Conservation (phyloP, 2,329 filamentous ascomycete genomes). For the Fusarium sterilihyphosum region DNA sequence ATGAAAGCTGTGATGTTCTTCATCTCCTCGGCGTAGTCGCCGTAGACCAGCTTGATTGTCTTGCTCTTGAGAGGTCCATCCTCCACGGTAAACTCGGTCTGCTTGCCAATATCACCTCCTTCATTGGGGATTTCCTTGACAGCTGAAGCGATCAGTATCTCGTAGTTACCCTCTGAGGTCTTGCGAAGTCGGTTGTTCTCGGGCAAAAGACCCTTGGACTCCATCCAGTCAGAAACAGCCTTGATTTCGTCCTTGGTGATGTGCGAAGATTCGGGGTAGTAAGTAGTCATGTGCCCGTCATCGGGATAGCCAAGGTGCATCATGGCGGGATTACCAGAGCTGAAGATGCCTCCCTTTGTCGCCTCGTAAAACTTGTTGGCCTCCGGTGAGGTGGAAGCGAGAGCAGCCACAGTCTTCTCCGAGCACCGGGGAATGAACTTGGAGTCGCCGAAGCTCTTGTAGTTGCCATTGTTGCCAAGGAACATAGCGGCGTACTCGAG, state of each 20-base stretch:
- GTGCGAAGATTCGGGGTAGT: conserved; percentile 79
- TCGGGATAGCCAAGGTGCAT: conserved; percentile 82
- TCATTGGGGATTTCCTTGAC: conserved; percentile 65
- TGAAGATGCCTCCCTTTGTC: conserved; percentile 78
- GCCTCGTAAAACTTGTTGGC: conserved; percentile 72
- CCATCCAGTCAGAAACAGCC: conserved; percentile 77
- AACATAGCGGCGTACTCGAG: conserved; percentile 83
- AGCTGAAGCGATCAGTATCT: conserved; percentile 79
- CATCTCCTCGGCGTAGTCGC: conserved; percentile 80
- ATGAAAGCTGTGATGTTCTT: conserved; percentile 72
- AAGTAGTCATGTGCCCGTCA: conserved; percentile 80
- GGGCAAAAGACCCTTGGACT: conserved; percentile 73
- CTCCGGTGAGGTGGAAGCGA: conserved; percentile 69
- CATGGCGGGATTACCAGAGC: conserved; percentile 68
- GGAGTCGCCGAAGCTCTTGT: conserved; percentile 86
- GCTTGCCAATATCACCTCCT: conserved; percentile 75
- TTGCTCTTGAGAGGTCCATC: conserved; percentile 71
- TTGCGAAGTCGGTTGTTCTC: conserved; percentile 84
- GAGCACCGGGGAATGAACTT: conserved; percentile 82
- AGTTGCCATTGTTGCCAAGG: conserved; percentile 83
- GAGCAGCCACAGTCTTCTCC: conserved; percentile 69
- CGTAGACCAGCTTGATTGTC: conserved; percentile 76
- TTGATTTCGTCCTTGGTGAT: conserved; percentile 82
- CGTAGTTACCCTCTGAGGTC: conserved; percentile 69
- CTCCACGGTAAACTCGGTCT: conserved; percentile 67